Base-by-base conservation (phyloP, 2,329 filamentous ascomycete species). In the Aspergillus sclerotialis region DNA sequence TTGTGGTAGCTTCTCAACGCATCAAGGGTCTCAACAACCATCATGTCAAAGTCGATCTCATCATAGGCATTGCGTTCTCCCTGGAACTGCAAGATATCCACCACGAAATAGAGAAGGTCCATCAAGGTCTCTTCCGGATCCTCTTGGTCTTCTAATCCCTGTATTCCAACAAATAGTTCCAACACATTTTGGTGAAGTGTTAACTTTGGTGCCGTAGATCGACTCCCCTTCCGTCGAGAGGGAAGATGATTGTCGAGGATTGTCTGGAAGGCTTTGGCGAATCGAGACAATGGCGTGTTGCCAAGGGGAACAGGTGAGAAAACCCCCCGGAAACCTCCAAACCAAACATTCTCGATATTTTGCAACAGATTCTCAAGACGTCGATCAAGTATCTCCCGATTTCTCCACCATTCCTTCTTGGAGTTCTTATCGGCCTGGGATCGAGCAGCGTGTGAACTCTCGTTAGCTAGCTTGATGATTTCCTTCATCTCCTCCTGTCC, bases 41-140 rank as follows among this genome's bases (percentile, higher is more conserved):
- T 93, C 46, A 73, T 67, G 48, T 98, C 92, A 54, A 96, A 94
- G 60, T 96, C 90, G 43, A 98, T 85, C 64, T 98, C 92, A 49
- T 98, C 92, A 61, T 95, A 95, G 0, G 93, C 92, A 55, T 96
- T 98, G 30, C 80, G 77, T 63, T 98, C 93, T 11, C 92, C 92
- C 48, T 94, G 86, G 60, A 98, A 96, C 56, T 96, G 92, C 3
- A 98, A 70, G 33, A 96, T 89, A 51, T 98, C 92, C 5, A 98
- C 82, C 1, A 96, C 84, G 55, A 96, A 96, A 63, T 95, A 96
- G 3, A 98, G 74, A 17, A 98, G 68, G 56, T 98, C 92, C 46
- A 82, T 87, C n/a, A 98, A 67, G 0, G 82, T 78, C 51, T 96
- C 90, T 43, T 96, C 90, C 14, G 93, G 73, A 42, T 94, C 87